Evolutionary conservation across 495 filamentous ascomycete genomes (phyloP).

Genomic region (Neurospora pannonica): DNA sequence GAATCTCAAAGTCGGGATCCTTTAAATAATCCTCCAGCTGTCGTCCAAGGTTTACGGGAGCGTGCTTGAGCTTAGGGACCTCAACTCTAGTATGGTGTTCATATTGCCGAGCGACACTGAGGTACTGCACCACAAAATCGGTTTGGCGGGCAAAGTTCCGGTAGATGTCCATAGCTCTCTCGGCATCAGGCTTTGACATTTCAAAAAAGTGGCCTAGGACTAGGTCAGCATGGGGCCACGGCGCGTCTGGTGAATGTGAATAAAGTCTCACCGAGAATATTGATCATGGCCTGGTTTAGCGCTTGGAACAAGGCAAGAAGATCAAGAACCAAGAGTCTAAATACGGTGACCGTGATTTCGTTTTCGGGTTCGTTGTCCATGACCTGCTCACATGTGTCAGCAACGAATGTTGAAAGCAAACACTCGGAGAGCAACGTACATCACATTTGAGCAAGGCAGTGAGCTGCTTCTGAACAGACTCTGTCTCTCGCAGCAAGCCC

Average conservation of each 20-base stretch:
- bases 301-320: conserved; percentile 86
- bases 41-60: conserved; percentile 77
- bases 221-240: conserved; percentile 9
- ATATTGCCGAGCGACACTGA: conserved; percentile 77
- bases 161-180: conserved; percentile 87
- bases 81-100: conserved; percentile 86
- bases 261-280: conserved; percentile 67
- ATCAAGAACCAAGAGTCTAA: conserved; percentile 83
- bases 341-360: conserved; percentile 94
- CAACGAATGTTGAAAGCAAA: not conserved
- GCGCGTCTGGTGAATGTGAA: not conserved
- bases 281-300: conserved; percentile 96
- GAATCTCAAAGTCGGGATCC: conserved; percentile 92
- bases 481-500: conserved; percentile 84
- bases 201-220: conserved; percentile 88
- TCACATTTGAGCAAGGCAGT: conserved; percentile 79
- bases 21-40: conserved; percentile 93
- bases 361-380: conserved; percentile 87
- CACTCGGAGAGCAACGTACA: conserved; percentile 39
- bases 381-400: conserved; percentile 43
- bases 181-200: conserved; percentile 90
- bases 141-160: conserved; percentile 89
- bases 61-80: conserved; percentile 96
- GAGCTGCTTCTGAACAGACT: conserved; percentile 84
- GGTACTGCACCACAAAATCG: conserved; percentile 82